Evolutionary conservation across 352 stramenopile genomes (phyloP).

Genomic region (Globisporangium megalacanthum): DNA sequence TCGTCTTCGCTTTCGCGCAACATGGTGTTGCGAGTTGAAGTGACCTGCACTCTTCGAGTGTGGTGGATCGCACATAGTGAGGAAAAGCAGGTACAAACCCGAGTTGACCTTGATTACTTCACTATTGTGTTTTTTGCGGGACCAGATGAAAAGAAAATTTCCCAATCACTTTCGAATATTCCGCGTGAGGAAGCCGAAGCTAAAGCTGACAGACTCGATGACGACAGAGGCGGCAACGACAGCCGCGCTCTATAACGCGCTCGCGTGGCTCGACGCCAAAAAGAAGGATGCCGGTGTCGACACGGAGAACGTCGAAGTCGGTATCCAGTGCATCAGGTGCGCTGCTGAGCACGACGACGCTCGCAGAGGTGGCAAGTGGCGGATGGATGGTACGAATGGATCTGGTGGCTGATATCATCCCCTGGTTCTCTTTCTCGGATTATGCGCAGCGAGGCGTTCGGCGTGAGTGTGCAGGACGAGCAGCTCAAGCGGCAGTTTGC

Average conservation of each 20-base stretch:
- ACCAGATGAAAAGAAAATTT: constrained; percentile 1
- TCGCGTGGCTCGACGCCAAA: constrained; percentile 60
- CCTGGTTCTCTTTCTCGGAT: background rate
- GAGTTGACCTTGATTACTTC: background rate
- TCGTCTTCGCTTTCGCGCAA: constrained; percentile 1
- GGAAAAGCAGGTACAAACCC: background rate
- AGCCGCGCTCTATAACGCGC: constrained; percentile 66
- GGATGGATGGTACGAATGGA: background rate
- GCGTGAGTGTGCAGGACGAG: constrained; percentile 48
- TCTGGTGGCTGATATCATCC: background rate
- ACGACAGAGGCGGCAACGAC: constrained; percentile 25
- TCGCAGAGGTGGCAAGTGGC: background rate
- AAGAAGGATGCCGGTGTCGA: constrained; percentile 54
- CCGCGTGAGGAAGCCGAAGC: background rate
- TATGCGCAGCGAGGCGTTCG: constrained; percentile 59
- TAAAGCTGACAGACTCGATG: background rate
- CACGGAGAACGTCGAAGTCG: constrained; percentile 57
- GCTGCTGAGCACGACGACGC: background rate
- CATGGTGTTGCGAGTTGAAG: background rate
- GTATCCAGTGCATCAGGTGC: constrained; percentile 55
- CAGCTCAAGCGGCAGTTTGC: constrained; percentile 46
- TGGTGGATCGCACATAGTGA: background rate
- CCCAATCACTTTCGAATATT: constrained; percentile 14
- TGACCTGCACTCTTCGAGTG: background rate
- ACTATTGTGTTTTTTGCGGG: background rate